Conservation (phyloP, 768 basidiomycete genomes). For the button mushroom (Agaricus bisporus) region DNA sequence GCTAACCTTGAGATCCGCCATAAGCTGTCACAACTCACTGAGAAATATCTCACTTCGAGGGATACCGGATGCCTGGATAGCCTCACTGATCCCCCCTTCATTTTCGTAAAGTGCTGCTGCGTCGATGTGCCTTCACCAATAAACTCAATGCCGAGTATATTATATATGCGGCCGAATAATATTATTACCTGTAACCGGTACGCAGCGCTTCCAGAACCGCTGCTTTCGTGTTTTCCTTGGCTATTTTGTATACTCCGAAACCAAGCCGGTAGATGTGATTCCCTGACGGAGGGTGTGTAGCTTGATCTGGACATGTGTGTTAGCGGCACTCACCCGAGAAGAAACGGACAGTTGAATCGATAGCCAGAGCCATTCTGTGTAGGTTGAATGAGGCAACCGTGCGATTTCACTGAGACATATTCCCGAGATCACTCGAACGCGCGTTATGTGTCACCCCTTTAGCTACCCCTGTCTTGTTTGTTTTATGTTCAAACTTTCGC, state of each 20-base stretch:
- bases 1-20: neutral
- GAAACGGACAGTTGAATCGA: conserved; percentile 18
- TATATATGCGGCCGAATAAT: neutral
- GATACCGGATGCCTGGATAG: conserved; percentile 9
- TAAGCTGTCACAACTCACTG: conserved; percentile 6
- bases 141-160: conserved; percentile 20
- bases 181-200: conserved; percentile 11
- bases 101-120: conserved; percentile 13
- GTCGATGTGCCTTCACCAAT: conserved; percentile 9
- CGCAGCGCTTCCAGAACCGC: conserved; percentile 10
- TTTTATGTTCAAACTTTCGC: too few species aligned
- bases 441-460: too few species aligned
- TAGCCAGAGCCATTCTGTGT: conserved; percentile 1
- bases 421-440: too few species aligned
- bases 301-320: neutral
- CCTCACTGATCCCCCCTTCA: conserved; percentile 11
- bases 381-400: too few species aligned
- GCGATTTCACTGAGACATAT: neutral
- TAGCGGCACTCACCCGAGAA: conserved; percentile 17
- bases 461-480: too few species aligned
- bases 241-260: conserved; percentile 12
- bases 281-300: neutral
- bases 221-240: conserved; percentile 3
- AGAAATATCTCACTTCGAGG: conserved; percentile 12
- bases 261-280: conserved; percentile 12